Percentiles rank a stretch among this genome's conserved stretches.
phyloP scores from a whole-genome alignment of 1,284 basidiomycete species.

The Neolentinus lepideus region DNA sequence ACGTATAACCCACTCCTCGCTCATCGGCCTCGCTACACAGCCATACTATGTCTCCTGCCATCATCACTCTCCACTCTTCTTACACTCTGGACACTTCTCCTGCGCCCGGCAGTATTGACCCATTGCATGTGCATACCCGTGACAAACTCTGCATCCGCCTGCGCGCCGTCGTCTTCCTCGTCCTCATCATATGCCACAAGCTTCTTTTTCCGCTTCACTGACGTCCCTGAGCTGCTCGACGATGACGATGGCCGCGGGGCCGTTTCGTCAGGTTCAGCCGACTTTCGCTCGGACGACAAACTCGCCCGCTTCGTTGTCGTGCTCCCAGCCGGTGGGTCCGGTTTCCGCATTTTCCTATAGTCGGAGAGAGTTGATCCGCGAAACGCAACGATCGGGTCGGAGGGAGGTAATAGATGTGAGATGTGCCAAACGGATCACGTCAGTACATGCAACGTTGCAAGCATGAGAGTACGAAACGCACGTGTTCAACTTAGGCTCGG shows the following conservation, averaged over 20 bases:
- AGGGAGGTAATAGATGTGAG: conserved; percentile 7
- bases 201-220: conserved; percentile 43
- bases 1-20: background rate
- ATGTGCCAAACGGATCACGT: background rate
- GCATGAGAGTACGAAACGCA: conserved; percentile 32
- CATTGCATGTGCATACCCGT: conserved; percentile 26
- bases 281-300: conserved; percentile 8
- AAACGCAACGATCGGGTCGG: conserved; percentile 6
- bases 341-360: conserved; percentile 85
- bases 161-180: conserved; percentile 51
- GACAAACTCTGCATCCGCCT: conserved; percentile 60
- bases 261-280: conserved; percentile 9
- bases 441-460: background rate
- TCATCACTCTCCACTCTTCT: conserved; percentile 27
- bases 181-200: conserved; percentile 42
- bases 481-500: conserved; percentile 88
- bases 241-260: conserved; percentile 15
- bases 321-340: conserved; percentile 43
- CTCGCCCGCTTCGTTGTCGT: conserved; percentile 27
- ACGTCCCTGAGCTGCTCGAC: conserved; percentile 12
- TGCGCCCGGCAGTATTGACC: conserved; percentile 52
- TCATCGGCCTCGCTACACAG: conserved; percentile 5
- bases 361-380: background rate
- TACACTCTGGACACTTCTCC: conserved; percentile 30
- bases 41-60: conserved; percentile 29